Conservation (phyloP, 345 rosid species). For the Populus ilicifolia region DNA sequence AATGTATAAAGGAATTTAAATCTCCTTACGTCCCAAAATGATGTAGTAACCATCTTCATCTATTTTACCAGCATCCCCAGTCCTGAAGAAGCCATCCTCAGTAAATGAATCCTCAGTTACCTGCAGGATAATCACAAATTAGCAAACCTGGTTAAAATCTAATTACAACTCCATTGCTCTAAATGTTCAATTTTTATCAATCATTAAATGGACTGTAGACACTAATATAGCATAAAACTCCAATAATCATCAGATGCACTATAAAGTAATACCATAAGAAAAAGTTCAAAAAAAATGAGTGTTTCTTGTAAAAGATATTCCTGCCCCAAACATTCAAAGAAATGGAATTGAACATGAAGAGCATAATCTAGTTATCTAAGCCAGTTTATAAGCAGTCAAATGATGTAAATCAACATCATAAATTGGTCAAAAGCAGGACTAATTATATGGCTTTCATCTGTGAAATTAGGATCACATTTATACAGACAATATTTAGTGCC, state of each 20-base stretch:
- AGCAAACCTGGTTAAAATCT: slow-evolving; percentile 4
- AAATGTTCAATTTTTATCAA: background rate
- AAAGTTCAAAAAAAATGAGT: background rate
- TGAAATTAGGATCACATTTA: background rate
- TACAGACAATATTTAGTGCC: background rate
- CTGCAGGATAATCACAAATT: slow-evolving; percentile 25
- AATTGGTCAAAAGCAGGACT: background rate
- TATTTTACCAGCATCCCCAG: slow-evolving; percentile 88
- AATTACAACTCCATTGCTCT: background rate
- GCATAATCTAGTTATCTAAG: background rate
- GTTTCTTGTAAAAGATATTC: background rate
- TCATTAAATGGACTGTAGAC: background rate
- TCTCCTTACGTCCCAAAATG: slow-evolving; percentile 89
- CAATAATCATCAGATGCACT: background rate
- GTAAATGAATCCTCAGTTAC: slow-evolving; percentile 77
- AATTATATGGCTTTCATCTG: background rate
- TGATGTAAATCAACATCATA: background rate
- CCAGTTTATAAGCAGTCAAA: background rate
- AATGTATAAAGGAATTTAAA: slow-evolving; percentile 9
- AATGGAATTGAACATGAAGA: background rate
- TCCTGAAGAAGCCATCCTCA: slow-evolving; percentile 85
- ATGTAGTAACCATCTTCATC: slow-evolving; percentile 84
- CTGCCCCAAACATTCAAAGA: background rate
- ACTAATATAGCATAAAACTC: background rate
- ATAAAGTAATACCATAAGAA: background rate